Percentiles rank a stretch among this genome's conserved stretches.
Evolutionary conservation across 495 filamentous ascomycete genomes (phyloP).

Genomic region (Penicillium lividum): DNA sequence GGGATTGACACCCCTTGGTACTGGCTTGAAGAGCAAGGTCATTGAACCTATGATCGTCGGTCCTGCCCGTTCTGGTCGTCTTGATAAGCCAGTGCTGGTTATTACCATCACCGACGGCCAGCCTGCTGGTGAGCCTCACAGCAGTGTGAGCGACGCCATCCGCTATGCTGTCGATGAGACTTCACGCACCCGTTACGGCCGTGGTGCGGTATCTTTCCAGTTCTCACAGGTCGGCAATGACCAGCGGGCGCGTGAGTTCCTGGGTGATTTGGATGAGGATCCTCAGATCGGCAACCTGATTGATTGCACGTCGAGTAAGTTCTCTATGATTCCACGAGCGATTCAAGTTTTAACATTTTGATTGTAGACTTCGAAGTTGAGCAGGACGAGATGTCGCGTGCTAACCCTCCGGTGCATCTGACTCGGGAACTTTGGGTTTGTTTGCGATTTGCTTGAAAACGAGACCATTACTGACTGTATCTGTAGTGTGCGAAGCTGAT

Average conservation of each 20-base stretch:
- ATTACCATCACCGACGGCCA: constrained; percentile 74
- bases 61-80: constrained; percentile 47
- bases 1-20: constrained; percentile 69
- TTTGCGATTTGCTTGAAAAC: neutral
- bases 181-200: constrained; percentile 46
- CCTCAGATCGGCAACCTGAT: constrained; percentile 61
- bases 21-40: constrained; percentile 60
- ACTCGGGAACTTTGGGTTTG: constrained; percentile 67
- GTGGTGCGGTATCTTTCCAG: constrained; percentile 63
- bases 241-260: constrained; percentile 62
- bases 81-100: constrained; percentile 66
- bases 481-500: constrained; percentile 64
- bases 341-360: constrained; percentile 6
- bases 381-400: constrained; percentile 62
- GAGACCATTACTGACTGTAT: constrained; percentile 7
- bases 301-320: constrained; percentile 74
- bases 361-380: constrained; percentile 63
- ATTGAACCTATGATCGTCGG: constrained; percentile 59
- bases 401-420: constrained; percentile 55
- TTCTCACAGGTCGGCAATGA: constrained; percentile 77
- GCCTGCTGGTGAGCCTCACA: constrained; percentile 55
- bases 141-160: constrained; percentile 53
- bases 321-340: neutral
- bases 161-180: constrained; percentile 49
- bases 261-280: constrained; percentile 63